Percentiles rank a stretch among this genome's conserved stretches.
Evolutionary conservation across 305 asterid species (phyloP).

Genomic region (Fraxinus baroniana): DNA sequence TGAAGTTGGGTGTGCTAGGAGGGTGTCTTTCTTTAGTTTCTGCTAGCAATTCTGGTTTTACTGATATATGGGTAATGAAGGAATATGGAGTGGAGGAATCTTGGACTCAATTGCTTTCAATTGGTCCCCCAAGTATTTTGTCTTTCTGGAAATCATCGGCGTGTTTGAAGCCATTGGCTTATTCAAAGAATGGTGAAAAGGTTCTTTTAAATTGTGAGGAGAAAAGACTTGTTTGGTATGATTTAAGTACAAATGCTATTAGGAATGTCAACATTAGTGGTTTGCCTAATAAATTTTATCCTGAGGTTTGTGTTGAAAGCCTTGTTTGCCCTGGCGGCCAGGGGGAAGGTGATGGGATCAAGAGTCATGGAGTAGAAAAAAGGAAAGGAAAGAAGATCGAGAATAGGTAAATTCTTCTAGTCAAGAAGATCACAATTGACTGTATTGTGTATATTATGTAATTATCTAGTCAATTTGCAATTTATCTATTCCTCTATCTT

Average conservation of each 20-base stretch:
- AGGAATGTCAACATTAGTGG: slow-evolving; percentile 3
- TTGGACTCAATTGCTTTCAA: slow-evolving; percentile 28
- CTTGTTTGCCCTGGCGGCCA: not conserved
- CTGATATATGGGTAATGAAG: slow-evolving; percentile 38
- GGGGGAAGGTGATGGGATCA: not conserved
- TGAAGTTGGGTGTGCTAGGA: slow-evolving; percentile 23
- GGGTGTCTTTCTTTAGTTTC: slow-evolving; percentile 28
- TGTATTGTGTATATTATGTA: not conserved
- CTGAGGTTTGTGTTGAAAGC: not conserved
- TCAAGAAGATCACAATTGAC: not conserved
- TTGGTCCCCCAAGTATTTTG: slow-evolving; percentile 25
- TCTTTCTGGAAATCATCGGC: not conserved
- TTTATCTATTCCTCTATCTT: not conserved
- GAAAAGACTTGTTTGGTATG: slow-evolving; percentile 21
- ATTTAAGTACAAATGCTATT: not conserved
- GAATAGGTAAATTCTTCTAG: not conserved
- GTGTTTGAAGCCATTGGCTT: slow-evolving; percentile 21
- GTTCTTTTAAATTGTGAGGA: slow-evolving; percentile 27
- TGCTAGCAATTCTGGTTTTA: not conserved
- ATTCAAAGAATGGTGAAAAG: slow-evolving; percentile 23
- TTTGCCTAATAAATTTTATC: not conserved
- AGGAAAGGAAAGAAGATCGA: not conserved
- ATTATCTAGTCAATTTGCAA: not conserved
- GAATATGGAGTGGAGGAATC: slow-evolving; percentile 35
- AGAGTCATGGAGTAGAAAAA: not conserved